Evolutionary conservation across 2,329 filamentous ascomycete species (phyloP), one percentile per base, ranked within the genome.

Genomic region (Apiospora malaysiana): DNA sequence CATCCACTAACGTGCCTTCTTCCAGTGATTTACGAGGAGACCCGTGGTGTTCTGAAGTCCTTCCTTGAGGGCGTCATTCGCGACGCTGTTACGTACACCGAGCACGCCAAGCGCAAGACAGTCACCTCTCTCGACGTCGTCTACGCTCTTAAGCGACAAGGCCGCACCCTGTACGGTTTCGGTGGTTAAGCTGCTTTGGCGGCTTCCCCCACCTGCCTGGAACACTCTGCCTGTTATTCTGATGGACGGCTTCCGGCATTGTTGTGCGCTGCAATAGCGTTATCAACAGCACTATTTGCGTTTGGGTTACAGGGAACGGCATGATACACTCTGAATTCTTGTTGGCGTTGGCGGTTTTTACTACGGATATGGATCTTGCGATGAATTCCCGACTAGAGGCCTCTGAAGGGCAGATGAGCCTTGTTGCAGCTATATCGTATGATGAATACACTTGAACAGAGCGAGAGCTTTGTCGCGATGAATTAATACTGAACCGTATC

Each of bases 21-120:
- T 72, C 66, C 77, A 89, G 88, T 93, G 92, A 94, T 94, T 87
- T 94, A 94, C 87, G 92, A 93, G 83, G 91, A 94, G 87, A 94
- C 92, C 79, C 92, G 92, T 81, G 91, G 91, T 88, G 92, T 94
- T 79, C 88, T 94, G 79, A 94, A 94, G 90, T 92, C 91, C 83
- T 94, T 94, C 90, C 91, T 94, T 78, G 92, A 94, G 85, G 89
- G 90, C 83, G 92, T 94, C 83, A 94, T 94, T 81, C 89, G 91
- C 83, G 91, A 93, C 79, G 91, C 91, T 74, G 90, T 93, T 85
- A 94, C 92, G 81, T 94, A 94, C 87, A 94, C 92, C 77, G 92
- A 94, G 87, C 92, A 94, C 89, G 91, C 91, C 83, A 93, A 94
- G 90, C 89, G 92, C 84, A 92, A 92, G 88, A 91, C 89, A 43